Evolutionary conservation across 345 rosid species (phyloP).

Genomic region (Atalantia buxifolia): DNA sequence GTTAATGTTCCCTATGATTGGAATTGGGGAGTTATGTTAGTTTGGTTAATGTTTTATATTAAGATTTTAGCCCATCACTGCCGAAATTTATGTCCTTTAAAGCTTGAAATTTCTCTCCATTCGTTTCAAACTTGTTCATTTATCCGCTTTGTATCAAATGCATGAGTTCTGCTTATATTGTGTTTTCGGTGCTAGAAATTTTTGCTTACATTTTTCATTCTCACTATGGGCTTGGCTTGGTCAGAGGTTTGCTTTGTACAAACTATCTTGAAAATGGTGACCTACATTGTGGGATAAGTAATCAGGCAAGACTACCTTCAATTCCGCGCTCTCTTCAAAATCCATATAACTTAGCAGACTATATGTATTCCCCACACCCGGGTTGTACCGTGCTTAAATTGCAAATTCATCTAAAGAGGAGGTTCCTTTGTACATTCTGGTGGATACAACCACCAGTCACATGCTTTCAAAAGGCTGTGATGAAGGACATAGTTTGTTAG

Average conservation of each 20-base stretch:
- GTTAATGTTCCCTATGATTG: neutral
- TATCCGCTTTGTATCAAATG: neutral
- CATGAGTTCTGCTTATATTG: neutral
- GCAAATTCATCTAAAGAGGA: conserved; percentile 31
- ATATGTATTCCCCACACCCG: conserved; percentile 3
- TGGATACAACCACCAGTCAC: conserved; percentile 20
- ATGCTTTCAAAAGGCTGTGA: conserved; percentile 25
- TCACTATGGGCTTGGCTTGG: neutral
- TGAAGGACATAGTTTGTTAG: conserved; percentile 10
- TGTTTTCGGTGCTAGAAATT: too few relatives aligned
- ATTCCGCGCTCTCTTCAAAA: conserved; percentile 11
- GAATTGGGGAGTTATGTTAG: neutral
- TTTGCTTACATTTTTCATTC: too few relatives aligned
- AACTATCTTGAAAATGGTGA: too few relatives aligned
- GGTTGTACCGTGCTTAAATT: conserved; percentile 13
- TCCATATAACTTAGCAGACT: conserved; percentile 10
- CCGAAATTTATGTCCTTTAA: neutral
- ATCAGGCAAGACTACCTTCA: conserved; percentile 4
- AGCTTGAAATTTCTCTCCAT: neutral
- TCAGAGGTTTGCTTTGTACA: conserved; percentile 13
- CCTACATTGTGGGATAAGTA: too few relatives aligned
- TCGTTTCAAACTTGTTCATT: neutral
- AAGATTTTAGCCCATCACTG: neutral
- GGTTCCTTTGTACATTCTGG: conserved; percentile 22
- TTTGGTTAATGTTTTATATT: neutral